A percentile compares a stretch with the other conserved stretches of the same genome.
Conservation (phyloP, 257 asterid genomes). For the Vinca minor region DNA sequence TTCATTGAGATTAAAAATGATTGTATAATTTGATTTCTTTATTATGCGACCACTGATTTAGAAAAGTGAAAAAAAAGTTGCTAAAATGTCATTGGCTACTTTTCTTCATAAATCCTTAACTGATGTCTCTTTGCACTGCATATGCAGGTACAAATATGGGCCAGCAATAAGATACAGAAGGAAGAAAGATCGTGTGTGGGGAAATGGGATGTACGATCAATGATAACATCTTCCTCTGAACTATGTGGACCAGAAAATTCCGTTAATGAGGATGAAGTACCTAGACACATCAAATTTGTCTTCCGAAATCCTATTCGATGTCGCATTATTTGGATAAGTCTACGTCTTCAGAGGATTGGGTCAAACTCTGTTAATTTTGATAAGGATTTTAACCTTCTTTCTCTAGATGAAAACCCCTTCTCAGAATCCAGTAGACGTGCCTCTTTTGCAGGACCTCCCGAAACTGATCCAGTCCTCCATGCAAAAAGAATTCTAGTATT, state of each 20-base stretch:
- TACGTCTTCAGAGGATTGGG: slow-evolving; percentile 68
- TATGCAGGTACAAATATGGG: slow-evolving; percentile 92
- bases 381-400: slow-evolving; percentile 53
- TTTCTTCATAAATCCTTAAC: neutral
- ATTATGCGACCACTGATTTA: neutral
- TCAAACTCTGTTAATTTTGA: slow-evolving; percentile 72
- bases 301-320: slow-evolving; percentile 75
- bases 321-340: slow-evolving; percentile 84
- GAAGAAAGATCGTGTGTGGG: slow-evolving; percentile 87
- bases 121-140: slow-evolving; percentile 6
- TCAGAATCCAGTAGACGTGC: slow-evolving; percentile 63
- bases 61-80: neutral
- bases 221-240: slow-evolving; percentile 64
- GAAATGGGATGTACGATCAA: slow-evolving; percentile 79
- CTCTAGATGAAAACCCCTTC: slow-evolving; percentile 86
- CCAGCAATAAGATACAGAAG: slow-evolving; percentile 65
- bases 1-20: neutral
- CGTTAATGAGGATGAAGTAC: slow-evolving; percentile 38
- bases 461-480: slow-evolving; percentile 78
- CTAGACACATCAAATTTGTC: slow-evolving; percentile 74
- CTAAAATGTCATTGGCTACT: neutral
- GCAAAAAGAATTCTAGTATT: slow-evolving; percentile 71
- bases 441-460: slow-evolving; percentile 71
- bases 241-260: slow-evolving; percentile 72
- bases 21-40: neutral